Percentiles rank a stretch among this genome's conserved stretches.
Evolutionary conservation across 495 filamentous ascomycete species (phyloP).

Genomic region (Cladorrhinum samala): DNA sequence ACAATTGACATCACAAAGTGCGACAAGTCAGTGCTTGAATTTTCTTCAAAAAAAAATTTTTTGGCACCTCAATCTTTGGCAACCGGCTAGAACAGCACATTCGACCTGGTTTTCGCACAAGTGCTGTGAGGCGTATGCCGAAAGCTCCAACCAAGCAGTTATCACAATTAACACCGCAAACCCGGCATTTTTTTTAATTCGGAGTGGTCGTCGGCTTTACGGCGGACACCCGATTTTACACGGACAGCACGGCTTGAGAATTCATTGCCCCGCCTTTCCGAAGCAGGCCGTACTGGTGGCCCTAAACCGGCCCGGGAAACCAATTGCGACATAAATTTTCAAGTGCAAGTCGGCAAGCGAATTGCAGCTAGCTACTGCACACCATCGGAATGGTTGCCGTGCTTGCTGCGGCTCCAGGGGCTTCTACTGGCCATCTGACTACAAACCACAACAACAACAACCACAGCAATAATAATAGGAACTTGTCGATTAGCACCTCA

Average conservation of each 20-base stretch:
- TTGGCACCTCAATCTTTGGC: too few relatives aligned
- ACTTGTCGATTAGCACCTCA: slow-evolving; percentile 17
- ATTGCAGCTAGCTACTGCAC: slow-evolving; percentile 5
- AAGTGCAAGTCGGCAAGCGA: slow-evolving; percentile 7
- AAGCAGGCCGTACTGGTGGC: background rate
- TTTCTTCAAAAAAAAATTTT: too few relatives aligned
- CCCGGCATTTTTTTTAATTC: background rate
- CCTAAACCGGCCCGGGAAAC: background rate
- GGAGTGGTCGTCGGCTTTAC: background rate
- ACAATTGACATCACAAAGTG: too few relatives aligned
- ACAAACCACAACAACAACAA: slow-evolving; percentile 3
- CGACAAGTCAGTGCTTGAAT: too few relatives aligned
- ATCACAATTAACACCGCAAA: too few relatives aligned
- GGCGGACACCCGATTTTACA: background rate
- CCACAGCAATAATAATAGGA: too few relatives aligned
- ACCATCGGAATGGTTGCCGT: slow-evolving; percentile 11
- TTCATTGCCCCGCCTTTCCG: slow-evolving; percentile 9
- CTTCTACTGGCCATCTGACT: background rate
- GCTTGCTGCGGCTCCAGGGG: background rate
- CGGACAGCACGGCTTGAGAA: background rate
- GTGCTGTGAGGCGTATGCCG: too few relatives aligned
- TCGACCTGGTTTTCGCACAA: too few relatives aligned
- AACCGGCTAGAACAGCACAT: too few relatives aligned
- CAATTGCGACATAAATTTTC: slow-evolving; percentile 9
- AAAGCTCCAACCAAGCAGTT: too few relatives aligned